Percentiles rank a stretch among this genome's conserved stretches.
phyloP scores from a whole-genome alignment of 352 stramenopile genomes.

The Aphanomyces euteiches region DNA sequence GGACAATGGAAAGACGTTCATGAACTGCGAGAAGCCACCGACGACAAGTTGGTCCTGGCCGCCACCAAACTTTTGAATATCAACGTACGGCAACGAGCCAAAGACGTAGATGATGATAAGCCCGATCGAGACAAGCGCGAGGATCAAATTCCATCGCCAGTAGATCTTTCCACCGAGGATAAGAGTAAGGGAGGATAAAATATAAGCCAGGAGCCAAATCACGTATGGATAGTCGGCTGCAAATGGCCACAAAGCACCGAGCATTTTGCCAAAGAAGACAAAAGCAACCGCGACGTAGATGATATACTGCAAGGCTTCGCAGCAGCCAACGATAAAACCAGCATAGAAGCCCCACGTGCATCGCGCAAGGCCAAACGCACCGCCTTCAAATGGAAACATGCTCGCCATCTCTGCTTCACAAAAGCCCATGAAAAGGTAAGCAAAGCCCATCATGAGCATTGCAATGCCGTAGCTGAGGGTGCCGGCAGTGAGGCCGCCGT shows the following conservation, averaged over 20 bases:
- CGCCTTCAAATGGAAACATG: conserved; percentile 28
- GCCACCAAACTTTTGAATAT: conserved; percentile 22
- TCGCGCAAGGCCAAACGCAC: conserved; percentile 23
- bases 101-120: conserved; percentile 34
- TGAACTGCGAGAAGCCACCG: conserved; percentile 27
- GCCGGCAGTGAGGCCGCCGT: conserved; percentile 31
- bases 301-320: conserved; percentile 24
- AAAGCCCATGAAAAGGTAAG: conserved; percentile 40
- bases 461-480: conserved; percentile 45
- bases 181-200: conserved; percentile 32
- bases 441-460: conserved; percentile 40
- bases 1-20: background rate
- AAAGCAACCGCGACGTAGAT: conserved; percentile 19
- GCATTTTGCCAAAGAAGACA: conserved; percentile 25
- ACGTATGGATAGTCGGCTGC: conserved; percentile 28
- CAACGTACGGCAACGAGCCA: conserved; percentile 33
- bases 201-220: conserved; percentile 35
- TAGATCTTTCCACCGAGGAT: conserved; percentile 35
- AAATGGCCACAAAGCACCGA: conserved; percentile 32
- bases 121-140: conserved; percentile 28
- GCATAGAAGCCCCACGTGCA: conserved; percentile 26
- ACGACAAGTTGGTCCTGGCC: background rate
- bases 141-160: conserved; percentile 34
- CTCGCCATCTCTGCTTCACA: conserved; percentile 19
- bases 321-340: conserved; percentile 26